Base-by-base conservation (phyloP, 2,329 filamentous ascomycete species). In the Scopulariopsis brevicaulis region DNA sequence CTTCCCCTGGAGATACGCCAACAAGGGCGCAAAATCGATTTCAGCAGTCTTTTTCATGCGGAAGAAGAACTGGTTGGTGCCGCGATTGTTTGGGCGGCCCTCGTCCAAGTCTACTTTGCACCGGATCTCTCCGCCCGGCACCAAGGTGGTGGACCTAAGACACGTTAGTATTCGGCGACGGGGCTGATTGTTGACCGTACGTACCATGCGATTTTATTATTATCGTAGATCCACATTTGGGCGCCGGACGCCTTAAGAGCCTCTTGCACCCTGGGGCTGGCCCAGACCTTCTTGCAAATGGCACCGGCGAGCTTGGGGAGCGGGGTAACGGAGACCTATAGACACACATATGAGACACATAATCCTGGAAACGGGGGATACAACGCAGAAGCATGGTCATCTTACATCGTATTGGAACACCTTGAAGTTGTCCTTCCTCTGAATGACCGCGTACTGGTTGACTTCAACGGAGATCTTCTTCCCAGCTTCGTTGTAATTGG, bases 371-470 rank as follows among this genome's bases (percentile, higher is more conserved):
- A 51, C 54, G 24, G 34, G 50, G 48, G 11, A 48, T 56, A 10
- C 51, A 43, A 54, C 35, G 32, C 6, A 43, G 5, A 32, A 6
- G 34, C 40, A 12, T 12, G 3, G n/a, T 18, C 46, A 55, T 79
- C 87, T 79, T 73, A 92, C 89, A 73, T 96, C 90, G 64, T 93
- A 97, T 67, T 96, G 92, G 61, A 85, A 85, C 24, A 96, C 81
- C 0, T 82, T 80, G 14, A 76, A 79, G 2, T 70, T 76, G 0
- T 84, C 84, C 58, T 73, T 66, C 46, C 85, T 82, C 11, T 74
- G 71, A 0, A 69, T 71, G 58, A 96, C 85, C 0, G 84, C 78
- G 70, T 86, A 96, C 12, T 90, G 84, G 68, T 97, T 97, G 43
- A 96, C 72, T 0, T 77, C 70, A 1, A 90, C 64, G 0, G 70